Evolutionary conservation across 2,329 filamentous ascomycete genomes (phyloP).

Genomic region (Zymoseptoria passerinii): DNA sequence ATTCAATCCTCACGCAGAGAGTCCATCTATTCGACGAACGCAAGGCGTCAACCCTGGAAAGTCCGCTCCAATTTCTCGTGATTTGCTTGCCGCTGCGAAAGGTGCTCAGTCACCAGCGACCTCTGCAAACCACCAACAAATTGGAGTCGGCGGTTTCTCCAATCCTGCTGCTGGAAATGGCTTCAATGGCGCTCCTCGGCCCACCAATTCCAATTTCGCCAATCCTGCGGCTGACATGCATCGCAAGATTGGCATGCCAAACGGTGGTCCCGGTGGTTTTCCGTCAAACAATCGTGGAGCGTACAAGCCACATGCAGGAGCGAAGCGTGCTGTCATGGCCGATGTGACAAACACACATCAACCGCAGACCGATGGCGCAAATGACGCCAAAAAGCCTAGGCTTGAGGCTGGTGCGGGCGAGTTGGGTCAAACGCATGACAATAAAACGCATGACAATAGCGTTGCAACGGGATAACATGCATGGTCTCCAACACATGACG

Average conservation of each 20-base stretch:
- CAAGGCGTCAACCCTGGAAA: constrained; percentile 75
- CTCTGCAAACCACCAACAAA: not conserved
- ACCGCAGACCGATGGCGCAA: constrained; percentile 26
- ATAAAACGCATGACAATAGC: not conserved
- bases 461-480: not conserved
- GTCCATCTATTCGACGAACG: constrained; percentile 79
- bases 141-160: constrained; percentile 6
- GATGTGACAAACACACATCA: constrained; percentile 40
- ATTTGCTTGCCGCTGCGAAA: constrained; percentile 6
- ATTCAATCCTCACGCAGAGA: constrained; percentile 44
- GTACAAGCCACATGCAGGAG: constrained; percentile 39
- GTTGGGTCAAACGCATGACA: not conserved
- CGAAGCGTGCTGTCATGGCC: constrained; percentile 32
- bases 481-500: not conserved
- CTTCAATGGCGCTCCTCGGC: constrained; percentile 13
- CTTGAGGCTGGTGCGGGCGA: constrained; percentile 21
- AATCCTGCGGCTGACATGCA: constrained; percentile 42
- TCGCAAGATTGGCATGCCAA: constrained; percentile 43
- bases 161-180: constrained; percentile 9
- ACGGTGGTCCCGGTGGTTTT: not conserved
- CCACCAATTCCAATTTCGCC: constrained; percentile 35
- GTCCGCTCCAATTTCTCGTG: constrained; percentile 62
- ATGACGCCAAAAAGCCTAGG: constrained; percentile 36
- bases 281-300: constrained; percentile 15
- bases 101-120: constrained; percentile 4